Evolutionary conservation across 2,329 filamentous ascomycete species (phyloP).

Genomic region (Cytospora piceicola): DNA sequence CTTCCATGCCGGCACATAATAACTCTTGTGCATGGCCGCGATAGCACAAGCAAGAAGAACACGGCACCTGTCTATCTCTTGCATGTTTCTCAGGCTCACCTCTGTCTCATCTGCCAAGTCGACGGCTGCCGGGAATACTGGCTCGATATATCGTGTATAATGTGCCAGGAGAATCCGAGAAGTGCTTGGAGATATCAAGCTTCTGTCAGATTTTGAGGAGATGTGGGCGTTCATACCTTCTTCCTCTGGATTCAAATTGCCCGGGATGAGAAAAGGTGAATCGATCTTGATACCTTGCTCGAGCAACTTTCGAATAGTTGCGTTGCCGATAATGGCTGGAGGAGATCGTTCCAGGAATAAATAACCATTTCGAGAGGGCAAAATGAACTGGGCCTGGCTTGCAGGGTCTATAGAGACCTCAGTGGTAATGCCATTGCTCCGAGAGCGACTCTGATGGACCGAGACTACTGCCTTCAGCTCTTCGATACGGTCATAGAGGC

Average conservation of each 20-base stretch:
- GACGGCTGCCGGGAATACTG: slow-evolving; percentile 7
- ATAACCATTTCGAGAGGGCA: slow-evolving; percentile 16
- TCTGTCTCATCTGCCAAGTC: slow-evolving; percentile 15
- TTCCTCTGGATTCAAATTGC: slow-evolving; percentile 11
- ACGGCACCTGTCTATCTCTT: slow-evolving; percentile 15
- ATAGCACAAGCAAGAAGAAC: slow-evolving; percentile 20
- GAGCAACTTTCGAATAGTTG: slow-evolving; percentile 20
- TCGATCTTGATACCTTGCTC: slow-evolving; percentile 17
- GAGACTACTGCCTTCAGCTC: slow-evolving; percentile 23
- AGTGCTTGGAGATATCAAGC: slow-evolving; percentile 11
- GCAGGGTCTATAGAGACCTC: slow-evolving; percentile 1
- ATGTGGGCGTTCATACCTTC: slow-evolving; percentile 8
- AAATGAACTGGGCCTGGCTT: slow-evolving; percentile 7
- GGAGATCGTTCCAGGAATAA: slow-evolving; percentile 21
- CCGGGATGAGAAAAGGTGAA: slow-evolving; percentile 10
- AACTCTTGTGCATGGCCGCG: slow-evolving; percentile 24
- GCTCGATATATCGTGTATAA: slow-evolving; percentile 20
- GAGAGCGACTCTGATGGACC: slow-evolving; percentile 12
- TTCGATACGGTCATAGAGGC: slow-evolving; percentile 25
- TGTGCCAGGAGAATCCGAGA: slow-evolving; percentile 19
- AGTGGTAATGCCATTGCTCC: background rate
- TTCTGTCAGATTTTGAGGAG: slow-evolving; percentile 12
- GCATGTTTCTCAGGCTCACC: slow-evolving; percentile 16
- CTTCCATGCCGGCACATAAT: slow-evolving; percentile 17
- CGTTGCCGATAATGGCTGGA: slow-evolving; percentile 20